Percentiles rank a stretch among this genome's conserved stretches.
phyloP scores from a whole-genome alignment of 75 land plant species.

The Picea sitchensis region DNA sequence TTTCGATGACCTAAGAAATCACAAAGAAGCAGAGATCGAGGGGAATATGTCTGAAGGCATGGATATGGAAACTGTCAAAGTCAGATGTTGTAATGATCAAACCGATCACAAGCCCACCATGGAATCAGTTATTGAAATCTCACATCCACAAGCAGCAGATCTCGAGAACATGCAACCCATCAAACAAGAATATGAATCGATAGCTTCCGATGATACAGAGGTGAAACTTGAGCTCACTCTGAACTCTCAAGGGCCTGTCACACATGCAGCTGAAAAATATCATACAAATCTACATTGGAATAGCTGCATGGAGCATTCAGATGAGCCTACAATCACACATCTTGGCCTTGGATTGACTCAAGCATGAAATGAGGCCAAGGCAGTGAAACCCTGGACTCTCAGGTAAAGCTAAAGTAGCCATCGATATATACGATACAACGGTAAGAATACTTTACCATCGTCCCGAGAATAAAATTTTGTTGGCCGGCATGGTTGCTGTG shows the following conservation, averaged over 20 bases:
- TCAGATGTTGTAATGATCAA: not conserved
- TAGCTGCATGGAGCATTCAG: too few species aligned
- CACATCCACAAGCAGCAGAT: not conserved
- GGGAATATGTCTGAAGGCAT: not conserved
- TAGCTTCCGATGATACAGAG: not conserved
- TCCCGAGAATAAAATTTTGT: too few species aligned
- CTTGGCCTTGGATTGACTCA: too few species aligned
- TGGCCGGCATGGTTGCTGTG: too few species aligned
- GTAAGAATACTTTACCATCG: too few species aligned
- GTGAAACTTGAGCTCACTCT: constrained; percentile 4
- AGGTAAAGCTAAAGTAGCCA: too few species aligned
- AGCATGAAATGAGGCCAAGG: too few species aligned
- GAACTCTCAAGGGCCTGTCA: not conserved
- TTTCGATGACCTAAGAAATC: too few species aligned
- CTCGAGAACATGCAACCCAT: not conserved
- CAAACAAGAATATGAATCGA: not conserved
- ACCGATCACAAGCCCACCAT: not conserved
- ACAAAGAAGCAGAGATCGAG: not conserved
- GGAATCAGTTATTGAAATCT: not conserved
- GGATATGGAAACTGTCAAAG: not conserved
- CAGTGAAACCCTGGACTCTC: too few species aligned
- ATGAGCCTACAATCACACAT: too few species aligned
- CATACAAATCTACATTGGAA: too few species aligned
- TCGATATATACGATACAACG: too few species aligned
- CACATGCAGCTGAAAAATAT: not conserved